Evolutionary conservation across 192 early-diverging fungal genomes (phyloP), one percentile per base, ranked within the genome.

Genomic region (Glomus cerebriforme): DNA sequence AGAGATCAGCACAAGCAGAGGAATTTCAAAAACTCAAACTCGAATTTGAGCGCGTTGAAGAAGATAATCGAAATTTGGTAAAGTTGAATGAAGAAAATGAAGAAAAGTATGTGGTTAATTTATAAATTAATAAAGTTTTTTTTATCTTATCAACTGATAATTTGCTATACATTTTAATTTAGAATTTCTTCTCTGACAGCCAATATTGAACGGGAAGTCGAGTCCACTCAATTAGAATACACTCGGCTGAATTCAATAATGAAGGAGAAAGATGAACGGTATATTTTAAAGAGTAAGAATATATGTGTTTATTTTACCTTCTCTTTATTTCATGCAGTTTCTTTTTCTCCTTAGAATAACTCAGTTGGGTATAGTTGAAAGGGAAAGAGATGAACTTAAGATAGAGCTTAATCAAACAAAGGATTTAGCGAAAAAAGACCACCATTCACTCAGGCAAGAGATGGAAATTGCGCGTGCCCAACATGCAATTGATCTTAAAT

Each of bases 221-320:
- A 77, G 43, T 27, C 60, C 8, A 19, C 32, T n/a, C 34, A 29
- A 8, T 13, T 7, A 3, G 62, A 77, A 31, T 43, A 10, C 62
- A 26, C 17, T 31, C 75, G 31, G 8, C 22, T 77, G 22, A 39
- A 45, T 29, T 26, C 24, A 6, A n/a, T 65, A 5, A 45, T 39
- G 26, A 43, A 8, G 6, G 75, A 77, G 32, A 77, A 77, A 64
- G 75, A 77, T 59, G 22, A 77, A 29, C 75, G 75, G 75, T 77
- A 39, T 7, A 64, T 35, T 34, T 60, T 24, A 31, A 27, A 64
- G 1, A 58, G 17, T 26, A 24, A 10, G 15, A 35, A n/a, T 64
- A 32, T 35, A 12, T 26, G 10, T 22, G 9, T 34, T 59, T 73
- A 32, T 59, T 15, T 58, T 7, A 35, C 0, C 6, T 54, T 73